These are phyloP conservation scores for Dittrichia graveolens DNA, from an alignment of 129 eudicot genomes.

Conservation along the genomic window DNA sequence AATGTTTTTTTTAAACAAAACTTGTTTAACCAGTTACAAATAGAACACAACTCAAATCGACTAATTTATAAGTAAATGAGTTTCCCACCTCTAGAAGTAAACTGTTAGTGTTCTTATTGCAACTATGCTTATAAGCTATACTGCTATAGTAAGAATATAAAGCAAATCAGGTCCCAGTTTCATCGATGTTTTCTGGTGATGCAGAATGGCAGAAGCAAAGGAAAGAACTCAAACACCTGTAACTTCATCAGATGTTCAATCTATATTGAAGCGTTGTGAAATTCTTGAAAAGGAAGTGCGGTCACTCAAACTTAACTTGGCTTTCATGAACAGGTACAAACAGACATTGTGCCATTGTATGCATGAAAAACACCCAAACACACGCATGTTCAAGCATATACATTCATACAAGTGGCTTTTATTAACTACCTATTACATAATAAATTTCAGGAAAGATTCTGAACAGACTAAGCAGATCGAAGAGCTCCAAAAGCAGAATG, in stretches of 20 bases:
- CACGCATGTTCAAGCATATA: background rate
- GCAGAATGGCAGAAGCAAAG: conserved; percentile 24
- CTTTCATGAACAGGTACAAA: conserved; percentile 24
- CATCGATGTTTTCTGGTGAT: conserved; percentile 1
- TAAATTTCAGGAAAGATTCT: conserved; percentile 14
- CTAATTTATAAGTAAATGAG: no score
- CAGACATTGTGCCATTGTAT: background rate
- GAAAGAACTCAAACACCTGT: conserved; percentile 5
- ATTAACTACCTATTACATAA: background rate
- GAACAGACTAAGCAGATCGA: conserved; percentile 22
- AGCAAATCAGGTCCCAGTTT: background rate
- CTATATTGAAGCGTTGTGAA: conserved; percentile 19
- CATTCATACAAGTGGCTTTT: background rate
- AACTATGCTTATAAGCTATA: background rate
- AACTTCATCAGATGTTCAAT: conserved; percentile 12
- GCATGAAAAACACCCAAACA: background rate
- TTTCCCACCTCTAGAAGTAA: no score
- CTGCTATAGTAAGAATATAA: no score
- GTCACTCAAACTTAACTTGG: conserved; percentile 23
- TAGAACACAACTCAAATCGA: no score
- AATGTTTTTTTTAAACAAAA: no score
- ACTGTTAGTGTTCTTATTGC: background rate
- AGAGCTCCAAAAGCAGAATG: conserved; percentile 15
- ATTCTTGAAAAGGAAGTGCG: conserved; percentile 23
- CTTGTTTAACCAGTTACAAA: no score